Evolutionary conservation across 306 rosid genomes (phyloP).

Genomic region (Chamaecrista fasciculata): DNA sequence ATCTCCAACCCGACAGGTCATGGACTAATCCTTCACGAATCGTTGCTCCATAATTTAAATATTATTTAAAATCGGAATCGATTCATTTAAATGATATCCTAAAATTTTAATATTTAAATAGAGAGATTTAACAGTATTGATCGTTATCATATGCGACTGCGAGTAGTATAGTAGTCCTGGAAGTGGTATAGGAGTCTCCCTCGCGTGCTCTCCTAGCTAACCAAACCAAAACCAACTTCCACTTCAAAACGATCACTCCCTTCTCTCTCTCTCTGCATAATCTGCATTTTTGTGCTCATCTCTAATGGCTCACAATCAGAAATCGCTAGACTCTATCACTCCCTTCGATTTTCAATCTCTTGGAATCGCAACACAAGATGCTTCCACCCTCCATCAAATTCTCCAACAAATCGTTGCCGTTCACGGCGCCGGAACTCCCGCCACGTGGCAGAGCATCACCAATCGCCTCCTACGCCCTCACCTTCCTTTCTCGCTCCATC

Average conservation of each 20-base stretch:
- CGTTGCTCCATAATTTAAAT: no score
- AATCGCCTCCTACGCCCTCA: constrained; percentile 57
- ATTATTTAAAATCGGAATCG: no score
- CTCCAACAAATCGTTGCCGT: constrained; percentile 43
- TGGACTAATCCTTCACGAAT: no score
- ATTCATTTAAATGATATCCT: no score
- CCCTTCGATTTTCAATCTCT: constrained; percentile 59
- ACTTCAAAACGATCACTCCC: no score
- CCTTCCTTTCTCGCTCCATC: constrained; percentile 83
- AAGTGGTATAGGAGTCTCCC: neutral
- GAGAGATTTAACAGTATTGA: no score
- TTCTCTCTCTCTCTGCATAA: no score
- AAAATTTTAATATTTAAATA: no score
- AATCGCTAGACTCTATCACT: constrained; percentile 49
- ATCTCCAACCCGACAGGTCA: no score
- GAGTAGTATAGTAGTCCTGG: no score
- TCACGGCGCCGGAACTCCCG: constrained; percentile 53
- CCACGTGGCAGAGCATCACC: constrained; percentile 71
- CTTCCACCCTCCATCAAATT: constrained; percentile 44
- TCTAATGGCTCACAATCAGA: constrained; percentile 49
- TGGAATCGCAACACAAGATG: constrained; percentile 44
- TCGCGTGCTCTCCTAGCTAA: neutral
- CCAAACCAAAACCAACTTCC: neutral
- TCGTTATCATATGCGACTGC: no score
- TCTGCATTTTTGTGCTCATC: no score